Percentiles rank a stretch among this genome's conserved stretches.
Evolutionary conservation across 2,329 filamentous ascomycete species (phyloP).

Genomic region (Lasiodiplodia citricola): DNA sequence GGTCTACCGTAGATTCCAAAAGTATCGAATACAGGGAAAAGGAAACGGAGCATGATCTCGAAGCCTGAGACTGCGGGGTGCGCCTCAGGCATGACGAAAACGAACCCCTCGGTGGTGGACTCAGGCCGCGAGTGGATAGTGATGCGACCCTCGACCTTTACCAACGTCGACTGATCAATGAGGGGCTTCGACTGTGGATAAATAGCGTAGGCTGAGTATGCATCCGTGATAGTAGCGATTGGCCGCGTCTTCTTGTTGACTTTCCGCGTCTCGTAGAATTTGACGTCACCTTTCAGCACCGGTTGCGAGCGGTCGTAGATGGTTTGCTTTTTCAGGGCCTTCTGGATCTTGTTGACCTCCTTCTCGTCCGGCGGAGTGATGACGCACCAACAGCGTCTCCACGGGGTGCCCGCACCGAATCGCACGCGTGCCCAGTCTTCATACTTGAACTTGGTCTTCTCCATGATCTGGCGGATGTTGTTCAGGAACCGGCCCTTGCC

Average conservation of each 20-base stretch:
- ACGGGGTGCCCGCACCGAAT: slow-evolving; percentile 94
- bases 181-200: slow-evolving; percentile 94
- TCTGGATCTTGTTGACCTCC: slow-evolving; percentile 82
- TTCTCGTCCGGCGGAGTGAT: slow-evolving; percentile 93
- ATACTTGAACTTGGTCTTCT: slow-evolving; percentile 74
- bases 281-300: slow-evolving; percentile 83
- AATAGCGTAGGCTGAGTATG: slow-evolving; percentile 91
- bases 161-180: slow-evolving; percentile 90
- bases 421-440: slow-evolving; percentile 95
- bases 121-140: slow-evolving; percentile 82
- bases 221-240: slow-evolving; percentile 89
- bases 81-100: slow-evolving; percentile 96
- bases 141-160: slow-evolving; percentile 92
- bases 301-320: slow-evolving; percentile 78
- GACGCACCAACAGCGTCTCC: slow-evolving; percentile 96
- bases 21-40: slow-evolving; percentile 93
- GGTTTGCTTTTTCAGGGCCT: slow-evolving; percentile 79
- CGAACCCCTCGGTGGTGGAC: slow-evolving; percentile 84
- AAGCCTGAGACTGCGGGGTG: slow-evolving; percentile 92
- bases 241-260: slow-evolving; percentile 90
- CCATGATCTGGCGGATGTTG: slow-evolving; percentile 88
- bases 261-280: slow-evolving; percentile 89
- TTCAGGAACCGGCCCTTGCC: slow-evolving; percentile 90
- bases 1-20: slow-evolving; percentile 92
- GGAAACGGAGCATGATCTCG: slow-evolving; percentile 89